A percentile compares a stretch with the other conserved stretches of the same genome.
These are phyloP conservation scores for Cystofilobasidium capitatum DNA, from an alignment of 768 basidiomycete genomes.

Conservation along the genomic window DNA sequence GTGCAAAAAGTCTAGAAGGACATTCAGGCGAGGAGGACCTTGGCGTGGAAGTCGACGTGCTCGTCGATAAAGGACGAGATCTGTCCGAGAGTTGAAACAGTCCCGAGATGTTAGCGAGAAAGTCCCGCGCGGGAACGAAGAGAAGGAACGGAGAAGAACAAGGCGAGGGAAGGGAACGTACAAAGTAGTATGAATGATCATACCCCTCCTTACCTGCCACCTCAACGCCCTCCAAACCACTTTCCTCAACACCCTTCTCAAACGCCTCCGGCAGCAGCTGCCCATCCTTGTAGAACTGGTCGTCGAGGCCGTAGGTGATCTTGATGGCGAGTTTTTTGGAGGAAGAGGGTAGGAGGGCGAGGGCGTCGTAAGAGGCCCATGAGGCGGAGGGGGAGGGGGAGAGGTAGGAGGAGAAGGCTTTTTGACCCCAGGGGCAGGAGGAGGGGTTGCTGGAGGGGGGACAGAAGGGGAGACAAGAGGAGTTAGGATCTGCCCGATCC, in stretches of 20 bases:
- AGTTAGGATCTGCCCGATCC: too few relatives aligned
- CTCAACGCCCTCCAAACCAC: constrained; percentile 62
- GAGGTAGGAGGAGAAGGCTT: constrained; percentile 81
- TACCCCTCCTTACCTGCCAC: constrained; percentile 75
- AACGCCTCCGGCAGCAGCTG: constrained; percentile 79
- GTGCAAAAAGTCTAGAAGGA: too few relatives aligned
- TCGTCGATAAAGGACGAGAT: constrained; percentile 83
- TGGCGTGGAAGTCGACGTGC: constrained; percentile 57
- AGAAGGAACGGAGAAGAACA: background rate
- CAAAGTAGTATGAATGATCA: constrained; percentile 85
- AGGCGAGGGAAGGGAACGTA: constrained; percentile 35
- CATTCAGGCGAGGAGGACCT: too few relatives aligned
- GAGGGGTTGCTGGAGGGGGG: constrained; percentile 58
- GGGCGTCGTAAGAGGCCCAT: constrained; percentile 74
- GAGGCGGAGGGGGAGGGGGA: constrained; percentile 59
- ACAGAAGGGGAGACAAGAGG: background rate
- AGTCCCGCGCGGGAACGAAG: background rate
- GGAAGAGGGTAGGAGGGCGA: constrained; percentile 61
- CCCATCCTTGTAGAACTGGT: constrained; percentile 72
- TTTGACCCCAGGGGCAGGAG: constrained; percentile 79
- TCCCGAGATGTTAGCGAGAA: constrained; percentile 21
- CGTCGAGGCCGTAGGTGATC: constrained; percentile 61
- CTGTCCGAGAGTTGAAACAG: constrained; percentile 34
- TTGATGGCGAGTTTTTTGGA: constrained; percentile 53
- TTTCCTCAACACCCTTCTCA: constrained; percentile 60